Conservation (phyloP, 768 basidiomycete species). For the Lyophyllum semitale region DNA sequence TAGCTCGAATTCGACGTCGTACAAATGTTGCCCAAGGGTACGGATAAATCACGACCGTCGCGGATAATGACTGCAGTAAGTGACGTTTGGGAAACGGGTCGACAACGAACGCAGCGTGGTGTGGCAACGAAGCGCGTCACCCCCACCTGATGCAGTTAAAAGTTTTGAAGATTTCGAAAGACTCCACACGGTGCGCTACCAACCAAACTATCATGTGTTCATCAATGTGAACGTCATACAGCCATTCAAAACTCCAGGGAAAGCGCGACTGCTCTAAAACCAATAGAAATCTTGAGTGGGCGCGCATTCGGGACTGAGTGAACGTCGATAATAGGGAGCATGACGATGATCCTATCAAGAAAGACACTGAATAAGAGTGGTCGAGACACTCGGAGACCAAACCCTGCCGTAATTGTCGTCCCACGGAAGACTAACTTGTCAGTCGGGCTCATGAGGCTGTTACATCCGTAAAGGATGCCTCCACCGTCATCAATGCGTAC, state of each 20-base stretch:
- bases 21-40: not conserved
- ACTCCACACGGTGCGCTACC: slow-evolving; percentile 22
- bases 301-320: not conserved
- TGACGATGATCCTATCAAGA: not conserved
- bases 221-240: not conserved
- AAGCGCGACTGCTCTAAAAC: no score
- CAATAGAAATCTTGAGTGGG: not conserved
- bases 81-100: not conserved
- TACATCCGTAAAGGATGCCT: not conserved
- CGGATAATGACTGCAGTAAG: not conserved
- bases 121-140: not conserved
- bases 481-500: not conserved
- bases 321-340: no score
- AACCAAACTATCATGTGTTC: slow-evolving; percentile 49
- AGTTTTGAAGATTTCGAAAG: not conserved
- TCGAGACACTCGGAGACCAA: not conserved
- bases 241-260: no score
- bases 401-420: not conserved
- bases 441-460: not conserved
- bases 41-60: not conserved
- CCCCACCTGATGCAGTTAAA: not conserved
- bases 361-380: not conserved
- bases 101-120: not conserved
- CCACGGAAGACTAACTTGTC: not conserved
- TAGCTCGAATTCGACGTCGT: not conserved